Percentiles rank a stretch among this genome's conserved stretches.
Evolutionary conservation across 1,284 basidiomycete genomes (phyloP).

Genomic region (Coniferiporia sulphurascens): DNA sequence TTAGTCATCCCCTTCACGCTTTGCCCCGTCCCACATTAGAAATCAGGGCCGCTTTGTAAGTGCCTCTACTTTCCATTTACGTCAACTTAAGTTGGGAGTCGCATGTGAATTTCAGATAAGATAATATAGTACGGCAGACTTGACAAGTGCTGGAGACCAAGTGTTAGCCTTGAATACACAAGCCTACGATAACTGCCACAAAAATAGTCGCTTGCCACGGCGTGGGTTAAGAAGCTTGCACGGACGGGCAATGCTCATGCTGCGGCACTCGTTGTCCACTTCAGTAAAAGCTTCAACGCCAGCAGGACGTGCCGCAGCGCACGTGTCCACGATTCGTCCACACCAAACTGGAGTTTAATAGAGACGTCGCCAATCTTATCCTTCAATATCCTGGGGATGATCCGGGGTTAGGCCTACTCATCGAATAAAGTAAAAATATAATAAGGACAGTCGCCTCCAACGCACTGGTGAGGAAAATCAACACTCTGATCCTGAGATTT

Average conservation of each 20-base stretch:
- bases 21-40: too few relatives aligned
- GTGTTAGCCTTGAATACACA: too few relatives aligned
- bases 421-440: conserved; percentile 23
- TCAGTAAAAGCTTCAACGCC: conserved; percentile 80
- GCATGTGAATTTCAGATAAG: too few relatives aligned
- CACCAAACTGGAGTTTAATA: conserved; percentile 89
- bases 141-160: too few relatives aligned
- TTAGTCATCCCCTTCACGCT: too few relatives aligned
- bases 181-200: too few relatives aligned
- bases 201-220: too few relatives aligned
- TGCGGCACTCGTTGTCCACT: conserved; percentile 75
- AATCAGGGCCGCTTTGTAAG: too few relatives aligned
- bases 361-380: conserved; percentile 96
- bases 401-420: not conserved
- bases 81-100: too few relatives aligned
- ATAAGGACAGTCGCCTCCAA: conserved; percentile 20
- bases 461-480: conserved; percentile 82
- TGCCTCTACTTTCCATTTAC: too few relatives aligned
- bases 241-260: conserved; percentile 31
- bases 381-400: conserved; percentile 69
- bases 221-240: not conserved
- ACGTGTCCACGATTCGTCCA: conserved; percentile 95
- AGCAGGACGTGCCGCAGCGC: conserved; percentile 88
- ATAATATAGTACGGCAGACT: too few relatives aligned
- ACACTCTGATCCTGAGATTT: conserved; percentile 65